phyloP scores from a whole-genome alignment of 345 rosid genomes.

The Capsella bursapastoris region DNA sequence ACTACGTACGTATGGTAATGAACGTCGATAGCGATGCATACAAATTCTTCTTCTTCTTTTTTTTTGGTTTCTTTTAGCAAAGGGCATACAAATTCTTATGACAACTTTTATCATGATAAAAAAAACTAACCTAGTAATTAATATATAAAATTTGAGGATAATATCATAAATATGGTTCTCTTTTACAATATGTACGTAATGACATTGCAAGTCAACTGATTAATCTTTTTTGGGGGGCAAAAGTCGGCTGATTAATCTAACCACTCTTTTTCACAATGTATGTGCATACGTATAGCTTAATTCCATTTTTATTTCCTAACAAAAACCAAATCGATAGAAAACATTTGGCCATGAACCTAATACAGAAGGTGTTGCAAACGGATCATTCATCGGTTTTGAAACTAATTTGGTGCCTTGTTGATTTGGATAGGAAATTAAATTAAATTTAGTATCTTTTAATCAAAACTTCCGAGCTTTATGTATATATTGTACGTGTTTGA shows the following conservation, averaged over 20 bases:
- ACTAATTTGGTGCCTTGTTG: background rate
- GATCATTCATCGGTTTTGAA: background rate
- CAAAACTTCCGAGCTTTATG: background rate
- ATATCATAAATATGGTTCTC: too few species aligned
- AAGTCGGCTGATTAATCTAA: background rate
- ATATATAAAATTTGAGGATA: background rate
- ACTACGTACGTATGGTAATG: background rate
- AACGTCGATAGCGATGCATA: background rate
- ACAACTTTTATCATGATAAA: background rate
- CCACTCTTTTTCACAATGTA: background rate
- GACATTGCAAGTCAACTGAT: too few species aligned
- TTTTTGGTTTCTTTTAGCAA: too few species aligned
- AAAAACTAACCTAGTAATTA: too few species aligned
- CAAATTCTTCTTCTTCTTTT: background rate
- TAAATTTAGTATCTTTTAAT: background rate
- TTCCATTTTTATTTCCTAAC: conserved; percentile 7
- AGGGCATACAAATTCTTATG: too few species aligned
- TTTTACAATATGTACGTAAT: too few species aligned
- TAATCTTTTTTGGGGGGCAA: background rate
- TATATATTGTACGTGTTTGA: background rate
- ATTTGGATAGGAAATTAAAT: background rate
- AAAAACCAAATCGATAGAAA: background rate
- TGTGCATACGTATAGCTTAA: background rate
- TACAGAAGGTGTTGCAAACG: background rate
- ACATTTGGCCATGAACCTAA: background rate